Evolutionary conservation across 805 yeast genomes (phyloP).

Genomic region (Yamadazyma laniorum): DNA sequence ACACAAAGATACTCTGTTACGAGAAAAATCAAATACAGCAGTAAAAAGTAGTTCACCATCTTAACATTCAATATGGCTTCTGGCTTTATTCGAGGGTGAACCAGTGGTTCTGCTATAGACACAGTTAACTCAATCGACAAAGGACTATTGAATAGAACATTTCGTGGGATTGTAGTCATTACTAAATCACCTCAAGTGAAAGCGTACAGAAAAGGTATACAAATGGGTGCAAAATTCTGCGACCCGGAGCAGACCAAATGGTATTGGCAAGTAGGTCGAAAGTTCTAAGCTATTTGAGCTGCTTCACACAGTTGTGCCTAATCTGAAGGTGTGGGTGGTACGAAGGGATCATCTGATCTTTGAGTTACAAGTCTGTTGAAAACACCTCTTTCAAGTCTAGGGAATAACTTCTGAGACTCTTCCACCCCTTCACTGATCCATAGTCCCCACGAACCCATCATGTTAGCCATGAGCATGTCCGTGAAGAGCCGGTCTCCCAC

Average conservation of each 20-base stretch:
- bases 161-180: no score
- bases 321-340: slow-evolving; percentile 17
- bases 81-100: no score
- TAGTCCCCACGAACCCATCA: slow-evolving; percentile 82
- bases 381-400: slow-evolving; percentile 49
- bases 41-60: slow-evolving; percentile 9
- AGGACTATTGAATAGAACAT: no score
- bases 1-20: slow-evolving; percentile 28
- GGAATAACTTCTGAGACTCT: slow-evolving; percentile 48
- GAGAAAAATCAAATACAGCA: slow-evolving; percentile 21
- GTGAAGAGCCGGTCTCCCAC: slow-evolving; percentile 92
- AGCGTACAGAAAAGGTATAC: no score
- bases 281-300: no score
- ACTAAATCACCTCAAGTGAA: no score
- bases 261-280: no score
- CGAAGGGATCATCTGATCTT: slow-evolving; percentile 17
- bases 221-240: no score
- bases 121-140: no score
- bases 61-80: slow-evolving; percentile 7
- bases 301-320: no score
- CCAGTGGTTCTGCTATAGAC: no score
- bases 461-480: slow-evolving; percentile 89
- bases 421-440: slow-evolving; percentile 84
- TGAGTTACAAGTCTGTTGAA: slow-evolving; percentile 22
- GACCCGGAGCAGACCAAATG: no score